A percentile compares a stretch with the other conserved stretches of the same genome.
Conservation (phyloP, 371 early-diverging fungal genomes). For the Gilbertella persicaria region DNA sequence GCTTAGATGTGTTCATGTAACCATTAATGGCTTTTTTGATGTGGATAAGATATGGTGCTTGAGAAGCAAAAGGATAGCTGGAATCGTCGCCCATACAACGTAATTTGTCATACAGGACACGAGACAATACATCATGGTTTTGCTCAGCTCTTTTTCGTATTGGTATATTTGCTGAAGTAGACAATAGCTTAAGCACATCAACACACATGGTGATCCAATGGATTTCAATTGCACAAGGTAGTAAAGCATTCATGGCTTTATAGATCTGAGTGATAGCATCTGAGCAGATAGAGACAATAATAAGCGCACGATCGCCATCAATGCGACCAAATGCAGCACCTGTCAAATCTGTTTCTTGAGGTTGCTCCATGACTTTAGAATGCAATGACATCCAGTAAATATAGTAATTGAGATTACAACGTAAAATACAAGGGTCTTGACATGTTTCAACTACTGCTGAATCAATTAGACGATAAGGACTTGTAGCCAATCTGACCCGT, state of each 20-base stretch:
- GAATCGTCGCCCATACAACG: neutral
- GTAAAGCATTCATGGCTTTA: constrained; percentile 8
- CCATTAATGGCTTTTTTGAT: neutral
- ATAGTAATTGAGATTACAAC: constrained; percentile 29
- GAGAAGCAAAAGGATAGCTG: constrained; percentile 1
- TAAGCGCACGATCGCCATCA: constrained; percentile 33
- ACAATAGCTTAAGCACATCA: constrained; percentile 22
- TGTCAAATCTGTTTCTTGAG: constrained; percentile 14
- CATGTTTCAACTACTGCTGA: constrained; percentile 4
- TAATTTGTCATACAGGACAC: neutral
- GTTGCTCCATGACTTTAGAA: constrained; percentile 29
- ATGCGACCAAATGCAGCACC: constrained; percentile 23
- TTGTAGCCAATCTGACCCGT: constrained; percentile 13
- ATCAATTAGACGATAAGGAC: constrained; percentile 24
- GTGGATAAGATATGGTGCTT: neutral
- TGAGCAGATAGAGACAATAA: constrained; percentile 36
- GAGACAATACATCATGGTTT: neutral
- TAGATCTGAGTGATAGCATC: constrained; percentile 33
- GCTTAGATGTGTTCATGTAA: neutral
- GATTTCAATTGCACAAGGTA: constrained; percentile 34
- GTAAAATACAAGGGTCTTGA: constrained; percentile 17
- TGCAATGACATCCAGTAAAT: constrained; percentile 31
- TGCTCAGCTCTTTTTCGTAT: constrained; percentile 24
- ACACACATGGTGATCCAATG: constrained; percentile 33
- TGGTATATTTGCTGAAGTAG: constrained; percentile 5